A percentile compares a stretch with the other conserved stretches of the same genome.
Conservation (phyloP, 345 rosid species). For the Bruguiera gymnorhiza region DNA sequence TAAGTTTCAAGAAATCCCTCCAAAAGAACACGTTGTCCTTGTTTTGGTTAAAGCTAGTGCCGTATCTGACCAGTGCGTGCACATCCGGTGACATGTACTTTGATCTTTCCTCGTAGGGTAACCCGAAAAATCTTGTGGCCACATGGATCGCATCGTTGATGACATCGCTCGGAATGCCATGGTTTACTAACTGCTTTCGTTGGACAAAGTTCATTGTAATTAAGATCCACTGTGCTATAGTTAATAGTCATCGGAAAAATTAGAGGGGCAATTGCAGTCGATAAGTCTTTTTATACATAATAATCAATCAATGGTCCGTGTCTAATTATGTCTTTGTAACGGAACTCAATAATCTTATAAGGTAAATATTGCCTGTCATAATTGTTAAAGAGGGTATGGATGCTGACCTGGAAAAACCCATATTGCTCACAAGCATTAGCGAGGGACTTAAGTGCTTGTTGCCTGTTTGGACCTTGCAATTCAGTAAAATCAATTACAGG, state of each 20-base stretch:
- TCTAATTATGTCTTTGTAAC: too few species aligned
- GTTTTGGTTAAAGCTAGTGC: slow-evolving; percentile 87
- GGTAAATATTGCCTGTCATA: too few species aligned
- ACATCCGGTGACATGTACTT: slow-evolving; percentile 77
- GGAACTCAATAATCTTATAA: too few species aligned
- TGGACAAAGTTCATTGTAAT: neutral
- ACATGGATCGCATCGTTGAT: slow-evolving; percentile 57
- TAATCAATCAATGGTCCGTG: too few species aligned
- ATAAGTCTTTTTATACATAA: too few species aligned
- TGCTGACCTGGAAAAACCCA: slow-evolving; percentile 74
- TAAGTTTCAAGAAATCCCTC: slow-evolving; percentile 87
- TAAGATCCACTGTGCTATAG: neutral
- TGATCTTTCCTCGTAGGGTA: slow-evolving; percentile 68
- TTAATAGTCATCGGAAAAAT: neutral
- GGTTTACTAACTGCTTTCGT: slow-evolving; percentile 65
- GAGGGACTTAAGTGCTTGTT: slow-evolving; percentile 46
- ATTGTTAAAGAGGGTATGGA: too few species aligned
- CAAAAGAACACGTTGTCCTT: slow-evolving; percentile 81
- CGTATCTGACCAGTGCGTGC: slow-evolving; percentile 66
- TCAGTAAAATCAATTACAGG: slow-evolving; percentile 75
- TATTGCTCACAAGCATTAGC: slow-evolving; percentile 60
- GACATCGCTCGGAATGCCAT: slow-evolving; percentile 54
- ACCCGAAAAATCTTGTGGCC: slow-evolving; percentile 62
- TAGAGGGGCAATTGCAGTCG: too few species aligned
- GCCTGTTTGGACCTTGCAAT: slow-evolving; percentile 51